Conservation (phyloP, 1,284 basidiomycete genomes). For the Puccinia horiana region DNA sequence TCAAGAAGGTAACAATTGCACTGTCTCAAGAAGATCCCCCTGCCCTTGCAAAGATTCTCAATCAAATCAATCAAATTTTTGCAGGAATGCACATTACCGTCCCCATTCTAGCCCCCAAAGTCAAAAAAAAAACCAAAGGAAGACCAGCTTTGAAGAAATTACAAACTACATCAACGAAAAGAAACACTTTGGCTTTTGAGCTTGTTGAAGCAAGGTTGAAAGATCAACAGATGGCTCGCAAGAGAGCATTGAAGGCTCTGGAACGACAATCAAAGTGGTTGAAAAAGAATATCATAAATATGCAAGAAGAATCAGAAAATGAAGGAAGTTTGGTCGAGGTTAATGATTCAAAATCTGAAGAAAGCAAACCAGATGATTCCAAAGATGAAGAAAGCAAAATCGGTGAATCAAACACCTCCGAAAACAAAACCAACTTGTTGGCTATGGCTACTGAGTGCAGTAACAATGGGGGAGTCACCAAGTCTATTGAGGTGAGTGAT, state of each 20-base stretch:
- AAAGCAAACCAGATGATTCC: no score
- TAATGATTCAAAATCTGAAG: no score
- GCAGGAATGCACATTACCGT: background rate
- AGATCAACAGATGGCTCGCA: background rate
- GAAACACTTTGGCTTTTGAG: background rate
- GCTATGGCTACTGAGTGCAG: no score
- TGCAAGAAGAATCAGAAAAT: no score
- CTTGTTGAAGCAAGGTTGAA: background rate
- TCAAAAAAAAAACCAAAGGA: background rate
- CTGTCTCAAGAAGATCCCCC: background rate
- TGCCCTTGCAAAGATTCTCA: background rate
- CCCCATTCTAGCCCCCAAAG: background rate
- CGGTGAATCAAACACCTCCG: no score
- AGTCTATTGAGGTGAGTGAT: no score
- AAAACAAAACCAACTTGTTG: no score
- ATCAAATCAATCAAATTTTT: background rate
- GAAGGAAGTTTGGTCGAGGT: no score
- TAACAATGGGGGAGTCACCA: no score
- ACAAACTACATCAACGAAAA: background rate
- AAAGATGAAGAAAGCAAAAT: no score
- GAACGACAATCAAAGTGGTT: no score
- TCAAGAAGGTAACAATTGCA: background rate
- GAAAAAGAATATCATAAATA: no score
- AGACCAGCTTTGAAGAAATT: background rate
- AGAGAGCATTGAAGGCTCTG: background rate